phyloP scores from a whole-genome alignment of 164 flowering plant genomes.

The Magnolia kwangsiensis region DNA sequence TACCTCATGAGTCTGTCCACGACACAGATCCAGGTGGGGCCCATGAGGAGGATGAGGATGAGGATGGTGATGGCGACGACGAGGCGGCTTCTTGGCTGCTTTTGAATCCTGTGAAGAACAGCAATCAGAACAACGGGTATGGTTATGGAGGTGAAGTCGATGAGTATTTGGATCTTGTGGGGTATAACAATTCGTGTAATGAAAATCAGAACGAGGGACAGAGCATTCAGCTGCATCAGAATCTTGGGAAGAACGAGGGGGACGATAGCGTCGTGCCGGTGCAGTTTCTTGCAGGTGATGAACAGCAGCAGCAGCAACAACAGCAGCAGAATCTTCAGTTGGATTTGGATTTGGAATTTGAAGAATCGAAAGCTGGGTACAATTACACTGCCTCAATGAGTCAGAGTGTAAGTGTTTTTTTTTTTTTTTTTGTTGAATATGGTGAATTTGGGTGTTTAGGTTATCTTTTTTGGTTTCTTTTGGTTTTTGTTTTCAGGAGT shows the following conservation, averaged over 20 bases:
- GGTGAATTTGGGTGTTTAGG: neutral
- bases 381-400: constrained; percentile 18
- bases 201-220: constrained; percentile 14
- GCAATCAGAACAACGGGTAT: constrained; percentile 31
- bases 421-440: neutral
- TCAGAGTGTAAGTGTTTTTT: constrained; percentile 25
- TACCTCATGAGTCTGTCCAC: constrained; percentile 3
- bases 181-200: constrained; percentile 38
- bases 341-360: constrained; percentile 33
- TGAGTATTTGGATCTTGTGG: constrained; percentile 68
- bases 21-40: neutral
- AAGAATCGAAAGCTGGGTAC: constrained; percentile 38
- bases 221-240: constrained; percentile 18
- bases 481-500: too few relatives aligned
- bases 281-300: constrained; percentile 28
- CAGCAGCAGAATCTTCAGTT: constrained; percentile 23
- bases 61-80: constrained; percentile 37
- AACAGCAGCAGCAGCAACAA: constrained; percentile 22
- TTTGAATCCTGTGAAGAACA: constrained; percentile 46
- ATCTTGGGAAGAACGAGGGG: constrained; percentile 29
- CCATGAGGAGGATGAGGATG: constrained; percentile 37
- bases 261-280: constrained; percentile 66
- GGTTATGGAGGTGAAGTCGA: constrained; percentile 52
- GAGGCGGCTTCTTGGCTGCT: constrained; percentile 77
- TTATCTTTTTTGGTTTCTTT: neutral